Evolutionary conservation across 1,139 yeast species (phyloP), one percentile per base, ranked within the genome.

Genomic region (Magnusiomyces paraingens): DNA sequence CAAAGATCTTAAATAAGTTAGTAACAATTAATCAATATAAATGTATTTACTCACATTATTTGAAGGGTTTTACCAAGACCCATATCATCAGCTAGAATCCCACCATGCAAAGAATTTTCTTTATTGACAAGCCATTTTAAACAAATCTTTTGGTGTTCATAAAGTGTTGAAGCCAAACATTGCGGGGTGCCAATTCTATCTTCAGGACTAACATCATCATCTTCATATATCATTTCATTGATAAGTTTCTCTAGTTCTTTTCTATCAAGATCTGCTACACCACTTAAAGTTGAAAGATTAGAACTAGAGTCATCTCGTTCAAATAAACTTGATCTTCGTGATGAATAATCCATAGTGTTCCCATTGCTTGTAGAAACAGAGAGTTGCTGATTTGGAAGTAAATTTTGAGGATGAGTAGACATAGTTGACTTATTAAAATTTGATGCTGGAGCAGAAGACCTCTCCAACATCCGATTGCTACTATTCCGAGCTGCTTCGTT

Each of bases 21-120:
- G 49, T 45, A n/a, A 42, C 38, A 29, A 32, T 22, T 18, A 44
- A 44, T 38, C 44, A 35, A 18, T 45, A 41, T 11, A 2, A 22
- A 40, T n/a, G n/a, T 5, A 12, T 15, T 53, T 44, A 47, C 60
- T 52, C 48, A 81, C 48, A 88, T 74, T 1, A 89, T 80, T 69
- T 90, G 97, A 45, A 90, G 82, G 0, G 97, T 90, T 68, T 90
- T 91, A 57, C 96, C 97, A 36, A 90, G 73, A 36, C 96, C 97
- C 97, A 90, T 90, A 71, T 87, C 96, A 70, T 90, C 97, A 0
- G 96, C 96, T 43, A 90, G 71, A 35, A 90, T 77, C 1, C 96
- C 96, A 29, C 97, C 97, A 58, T 77, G 77, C 52, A 73, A 75
- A 14, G 50, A 52, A 44, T 66, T 70, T 62, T 89, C 96, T 76